Evolutionary conservation across 495 filamentous ascomycete genomes (phyloP), one percentile per base, ranked within the genome.

Genomic region (Lasiosphaeriaceae sp.): DNA sequence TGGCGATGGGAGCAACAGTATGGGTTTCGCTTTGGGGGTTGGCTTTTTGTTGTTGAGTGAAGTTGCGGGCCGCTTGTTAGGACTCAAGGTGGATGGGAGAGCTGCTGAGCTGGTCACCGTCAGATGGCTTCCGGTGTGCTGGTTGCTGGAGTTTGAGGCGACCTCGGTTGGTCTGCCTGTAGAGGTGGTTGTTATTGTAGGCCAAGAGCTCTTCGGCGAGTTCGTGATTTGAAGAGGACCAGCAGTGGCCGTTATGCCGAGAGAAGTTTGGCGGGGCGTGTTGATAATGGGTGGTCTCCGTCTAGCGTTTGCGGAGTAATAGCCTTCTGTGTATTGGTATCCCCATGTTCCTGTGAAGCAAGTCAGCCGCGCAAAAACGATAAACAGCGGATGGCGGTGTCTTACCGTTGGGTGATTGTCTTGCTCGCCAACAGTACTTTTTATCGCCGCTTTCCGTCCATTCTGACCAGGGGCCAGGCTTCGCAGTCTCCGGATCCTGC

Each of bases 381-480:
- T 9, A 22, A 12, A 21, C 0, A 35, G 37, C 23, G 8, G 19
- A 37, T 35, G 34, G 16, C 11, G 11, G 3, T 2, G 31, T 49
- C 56, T 5, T 57, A 63, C 60, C 50, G 20, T 63, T 39, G 0
- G 37, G 48, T 14, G 37, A 3, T 47, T 54, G 44, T 24, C 60
- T 56, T 0, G 56, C 60, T 16, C 60, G 47, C 60, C 60, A 63
- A n/a, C 50, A 41, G 53, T 54, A 59, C 22, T 47, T 53, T n/a
- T 29, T 43, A 12, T 56, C 53, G 2, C 52, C 52, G 17, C 52
- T 52, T 35, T 46, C 20, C 19, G 55, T 55, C 60, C 60, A 63
- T 11, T 59, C 56, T 22, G 60, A 63, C 60, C 60, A 63, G 16
- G 43, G 35, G 1, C 52, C 52, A 7, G 16, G 44, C 2, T 19